Conservation (phyloP, 1,139 yeast genomes). For the Geotrichum bryndzae region DNA sequence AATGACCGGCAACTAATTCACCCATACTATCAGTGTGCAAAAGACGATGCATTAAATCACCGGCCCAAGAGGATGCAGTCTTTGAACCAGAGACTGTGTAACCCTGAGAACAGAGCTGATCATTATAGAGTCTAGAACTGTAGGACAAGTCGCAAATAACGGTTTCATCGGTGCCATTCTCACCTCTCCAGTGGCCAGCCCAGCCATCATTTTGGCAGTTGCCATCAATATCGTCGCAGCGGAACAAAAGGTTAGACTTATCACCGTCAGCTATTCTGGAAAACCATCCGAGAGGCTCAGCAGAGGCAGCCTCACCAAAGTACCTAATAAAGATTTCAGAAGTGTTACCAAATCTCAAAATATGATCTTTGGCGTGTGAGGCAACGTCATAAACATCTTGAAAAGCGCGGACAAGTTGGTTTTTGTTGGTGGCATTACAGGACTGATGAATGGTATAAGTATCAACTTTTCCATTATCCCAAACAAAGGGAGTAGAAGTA, state of each 20-base stretch:
- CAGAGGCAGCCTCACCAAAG: slow-evolving; percentile 34
- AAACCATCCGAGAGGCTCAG: slow-evolving; percentile 37
- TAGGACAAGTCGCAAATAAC: slow-evolving; percentile 32
- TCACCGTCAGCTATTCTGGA: slow-evolving; percentile 32
- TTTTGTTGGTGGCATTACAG: slow-evolving; percentile 9
- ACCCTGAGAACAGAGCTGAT: slow-evolving; percentile 28
- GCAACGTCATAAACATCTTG: slow-evolving; percentile 15
- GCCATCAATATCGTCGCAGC: slow-evolving; percentile 39
- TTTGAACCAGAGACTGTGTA: slow-evolving; percentile 23
- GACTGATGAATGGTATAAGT: not conserved
- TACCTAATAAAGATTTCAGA: slow-evolving; percentile 30
- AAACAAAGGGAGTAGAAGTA: not conserved
- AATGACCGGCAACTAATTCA: slow-evolving; percentile 26
- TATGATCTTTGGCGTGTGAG: slow-evolving; percentile 32
- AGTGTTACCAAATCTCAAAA: slow-evolving; percentile 28
- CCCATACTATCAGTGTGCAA: slow-evolving; percentile 31
- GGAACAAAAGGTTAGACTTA: slow-evolving; percentile 31
- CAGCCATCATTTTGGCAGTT: slow-evolving; percentile 35
- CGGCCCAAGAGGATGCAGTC: slow-evolving; percentile 29
- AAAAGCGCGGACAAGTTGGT: not conserved
- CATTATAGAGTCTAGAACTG: slow-evolving; percentile 23
- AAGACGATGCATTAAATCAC: slow-evolving; percentile 20
- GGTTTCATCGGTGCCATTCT: slow-evolving; percentile 35
- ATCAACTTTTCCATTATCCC: slow-evolving; percentile 2
- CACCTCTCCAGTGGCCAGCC: slow-evolving; percentile 41